Conservation (phyloP, 2,329 filamentous ascomycete species). For the Epichloe aotearoae region DNA sequence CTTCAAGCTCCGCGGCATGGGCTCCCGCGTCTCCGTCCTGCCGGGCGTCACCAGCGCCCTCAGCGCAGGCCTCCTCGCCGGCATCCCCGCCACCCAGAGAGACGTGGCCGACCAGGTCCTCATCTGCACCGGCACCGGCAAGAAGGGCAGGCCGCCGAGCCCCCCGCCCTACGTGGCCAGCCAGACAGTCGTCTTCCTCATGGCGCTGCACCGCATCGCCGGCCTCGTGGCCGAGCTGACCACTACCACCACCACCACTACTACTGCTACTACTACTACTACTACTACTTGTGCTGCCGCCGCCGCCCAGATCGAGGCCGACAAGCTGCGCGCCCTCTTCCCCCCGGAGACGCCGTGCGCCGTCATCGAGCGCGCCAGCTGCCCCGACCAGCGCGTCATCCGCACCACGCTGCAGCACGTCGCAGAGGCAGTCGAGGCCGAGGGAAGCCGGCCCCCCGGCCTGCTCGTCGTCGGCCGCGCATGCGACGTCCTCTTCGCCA, state of each 20-base stretch:
- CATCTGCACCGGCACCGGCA: slow-evolving; percentile 90
- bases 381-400: slow-evolving; percentile 86
- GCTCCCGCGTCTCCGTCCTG: slow-evolving; percentile 53
- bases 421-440: slow-evolving; percentile 69
- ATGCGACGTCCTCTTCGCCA: slow-evolving; percentile 61
- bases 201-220: slow-evolving; percentile 78
- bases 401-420: slow-evolving; percentile 73
- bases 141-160: slow-evolving; percentile 77
- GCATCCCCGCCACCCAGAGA: slow-evolving; percentile 77
- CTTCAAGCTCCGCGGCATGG: slow-evolving; percentile 60
- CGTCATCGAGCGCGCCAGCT: slow-evolving; percentile 86
- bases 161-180: slow-evolving; percentile 62
- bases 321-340: slow-evolving; percentile 38
- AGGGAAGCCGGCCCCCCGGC: slow-evolving; percentile 81
- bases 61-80: slow-evolving; percentile 76
- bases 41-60: slow-evolving; percentile 86
- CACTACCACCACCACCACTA: slow-evolving; percentile 12
- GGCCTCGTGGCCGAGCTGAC: slow-evolving; percentile 63
- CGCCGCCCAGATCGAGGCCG: background rate
- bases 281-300: no score
- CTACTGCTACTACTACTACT: no score
- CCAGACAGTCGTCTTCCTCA: slow-evolving; percentile 83
- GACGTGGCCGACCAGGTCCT: slow-evolving; percentile 85
- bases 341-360: slow-evolving; percentile 82
- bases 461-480: slow-evolving; percentile 73